Conservation (phyloP, 495 filamentous ascomycete species). For the Podospora comata region DNA sequence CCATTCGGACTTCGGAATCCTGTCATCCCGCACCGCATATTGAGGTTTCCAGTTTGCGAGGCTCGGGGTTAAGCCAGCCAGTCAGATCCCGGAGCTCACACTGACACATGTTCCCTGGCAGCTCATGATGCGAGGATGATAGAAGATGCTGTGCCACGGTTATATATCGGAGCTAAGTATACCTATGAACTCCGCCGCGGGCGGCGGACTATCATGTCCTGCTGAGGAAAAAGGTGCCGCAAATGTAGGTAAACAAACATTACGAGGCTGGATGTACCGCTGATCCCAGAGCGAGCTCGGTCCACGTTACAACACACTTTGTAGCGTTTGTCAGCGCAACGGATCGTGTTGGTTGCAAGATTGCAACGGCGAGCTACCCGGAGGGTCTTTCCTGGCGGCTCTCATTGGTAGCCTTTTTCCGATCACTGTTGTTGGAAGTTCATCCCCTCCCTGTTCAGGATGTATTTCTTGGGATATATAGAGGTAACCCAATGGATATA, state of each 20-base stretch:
- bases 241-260: too few species aligned
- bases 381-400: background rate
- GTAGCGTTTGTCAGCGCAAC: background rate
- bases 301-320: background rate
- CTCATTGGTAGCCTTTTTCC: background rate
- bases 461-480: background rate
- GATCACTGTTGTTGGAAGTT: background rate
- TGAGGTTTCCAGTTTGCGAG: background rate
- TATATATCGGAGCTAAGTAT: background rate
- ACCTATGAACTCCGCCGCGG: background rate
- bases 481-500: background rate
- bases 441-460: background rate
- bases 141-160: background rate
- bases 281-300: too few species aligned
- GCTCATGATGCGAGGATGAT: background rate
- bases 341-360: background rate
- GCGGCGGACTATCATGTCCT: background rate
- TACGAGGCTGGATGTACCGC: too few species aligned
- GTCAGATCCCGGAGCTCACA: background rate
- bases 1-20: background rate
- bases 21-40: background rate
- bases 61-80: background rate
- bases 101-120: background rate
- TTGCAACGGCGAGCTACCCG: background rate
- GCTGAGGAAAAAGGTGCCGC: too few species aligned